Conservation (phyloP, 2,329 filamentous ascomycete species). For the Botryotinia narcissicola region DNA sequence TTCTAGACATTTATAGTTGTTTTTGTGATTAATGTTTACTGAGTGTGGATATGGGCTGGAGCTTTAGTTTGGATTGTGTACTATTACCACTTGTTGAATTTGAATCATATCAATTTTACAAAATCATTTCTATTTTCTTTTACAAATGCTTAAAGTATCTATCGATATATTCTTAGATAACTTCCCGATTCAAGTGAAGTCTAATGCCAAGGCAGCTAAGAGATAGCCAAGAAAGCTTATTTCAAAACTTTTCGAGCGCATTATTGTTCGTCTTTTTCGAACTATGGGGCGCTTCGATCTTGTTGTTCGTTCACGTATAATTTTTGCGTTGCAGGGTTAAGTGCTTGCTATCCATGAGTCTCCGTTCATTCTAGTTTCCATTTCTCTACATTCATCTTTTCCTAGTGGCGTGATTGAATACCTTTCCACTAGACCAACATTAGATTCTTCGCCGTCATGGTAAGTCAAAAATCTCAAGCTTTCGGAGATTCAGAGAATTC, state of each 20-base stretch:
- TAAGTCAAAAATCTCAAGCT: too few species aligned
- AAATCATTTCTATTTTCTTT: not conserved
- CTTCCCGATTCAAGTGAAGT: not conserved
- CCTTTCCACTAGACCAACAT: too few species aligned
- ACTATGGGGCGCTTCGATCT: not conserved
- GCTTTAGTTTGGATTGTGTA: not conserved
- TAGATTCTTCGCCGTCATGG: too few species aligned
- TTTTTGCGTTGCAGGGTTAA: too few species aligned
- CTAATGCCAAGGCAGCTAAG: not conserved
- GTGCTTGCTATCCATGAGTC: too few species aligned
- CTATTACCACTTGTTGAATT: not conserved
- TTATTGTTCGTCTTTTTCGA: not conserved
- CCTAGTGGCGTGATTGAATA: too few species aligned
- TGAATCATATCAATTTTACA: not conserved
- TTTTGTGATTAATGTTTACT: not conserved
- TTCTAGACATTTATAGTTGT: not conserved
- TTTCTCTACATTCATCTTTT: too few species aligned
- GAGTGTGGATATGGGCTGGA: not conserved
- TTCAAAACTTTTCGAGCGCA: not conserved
- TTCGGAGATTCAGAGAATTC: too few species aligned
- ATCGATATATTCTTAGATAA: not conserved
- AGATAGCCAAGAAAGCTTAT: not conserved
- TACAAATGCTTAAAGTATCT: not conserved
- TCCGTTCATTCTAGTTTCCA: too few species aligned
- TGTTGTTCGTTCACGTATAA: too few species aligned